Base-by-base conservation (phyloP, 225 moss, liverwort and hornwort species). In the Bryum argenteum region DNA sequence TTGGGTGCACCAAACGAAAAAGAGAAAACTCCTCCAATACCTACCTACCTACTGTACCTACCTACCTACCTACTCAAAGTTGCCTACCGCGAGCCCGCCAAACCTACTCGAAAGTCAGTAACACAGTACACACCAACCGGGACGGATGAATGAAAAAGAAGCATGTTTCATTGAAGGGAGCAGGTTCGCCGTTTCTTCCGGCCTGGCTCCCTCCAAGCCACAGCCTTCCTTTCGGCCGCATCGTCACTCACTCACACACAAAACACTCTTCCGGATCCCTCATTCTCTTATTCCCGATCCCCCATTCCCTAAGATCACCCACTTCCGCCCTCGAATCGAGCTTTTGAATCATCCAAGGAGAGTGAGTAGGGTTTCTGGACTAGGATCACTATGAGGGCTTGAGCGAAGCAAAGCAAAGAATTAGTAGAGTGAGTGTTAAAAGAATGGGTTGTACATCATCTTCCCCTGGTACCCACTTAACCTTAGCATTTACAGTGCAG, bases 391-490 rank as follows among this genome's bases (percentile, higher is more conserved):
- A 17, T 48, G 53, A 8, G 8, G 8, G 67, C 42, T 20, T 61
- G 75, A 69, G 61, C 47, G 5, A 33, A 33, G 33, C 2, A 33
- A 14, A n/a, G n/a, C n/a, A n/a, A 10, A 45, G 1, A 8, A 45
- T 61, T 14, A n/a, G 37, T 4, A 10, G n/a, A 55, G 16, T 43
- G 62, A 61, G 54, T 47, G 63, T 70, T 70, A 44, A n/a, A n/a
- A 55, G 62, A 62, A 76, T 76, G 76, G 76, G 76, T 70, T 76
- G 76, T 63, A 55, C 76, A 22, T 76, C 76, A 9, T 76, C 76
- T 56, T 76, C 76, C 10, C 76, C 76, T 45, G 76, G 76, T 76
- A 70, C 12, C 45, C 15, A 20, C 22, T 16, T 7, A 48, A 17
- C 17, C 17, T 48, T 6, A 47, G 14, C 13, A 33, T 5, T 33